Base-by-base conservation (phyloP, 2,329 filamentous ascomycete species). In the Mycosphaerella sp. region DNA sequence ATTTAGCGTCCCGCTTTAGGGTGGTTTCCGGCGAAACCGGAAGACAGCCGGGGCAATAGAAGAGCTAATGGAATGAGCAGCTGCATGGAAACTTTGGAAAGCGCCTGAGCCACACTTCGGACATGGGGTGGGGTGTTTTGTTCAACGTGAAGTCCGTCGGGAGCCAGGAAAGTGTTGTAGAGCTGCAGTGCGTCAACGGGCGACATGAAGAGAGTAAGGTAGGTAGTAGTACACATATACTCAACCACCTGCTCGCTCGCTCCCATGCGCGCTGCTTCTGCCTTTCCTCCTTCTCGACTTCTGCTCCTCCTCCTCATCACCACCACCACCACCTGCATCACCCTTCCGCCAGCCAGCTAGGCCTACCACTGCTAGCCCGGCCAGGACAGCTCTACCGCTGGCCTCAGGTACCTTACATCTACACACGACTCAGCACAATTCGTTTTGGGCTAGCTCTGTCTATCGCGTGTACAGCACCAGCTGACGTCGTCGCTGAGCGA, bases 111-210 rank as follows among this genome's bases (percentile, higher is more conserved):
- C 49, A 17, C 34, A 17, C 34, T 32, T 58, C 51, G 51, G 56
- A 54, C 32, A 50, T 56, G 42, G 47, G 21, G 21, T 25, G 21
- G 21, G 21, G 41, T 28, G 17, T 25, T 40, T 27, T 21, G 53
- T 59, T 54, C 56, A 59, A 56, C 53, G 51, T 46, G 56, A 56
- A 53, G 41, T 44, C 53, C 56, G 49, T 54, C 54, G 51, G 53
- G 53, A 44, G 46, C 35, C 49, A 50, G 46, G 44, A 56, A 53
- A 51, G 47, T 50, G 34, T 50, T 50, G 53, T 49, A 44, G 44
- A 54, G 52, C 36, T 18, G 42, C 13, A n/a, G 30, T 34, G 30
- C 30, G 44, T 41, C 25, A 49, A 41, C 27, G 25, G 45, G 37
- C 45, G 37, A 41, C 27, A 25, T 37, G 37, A 37, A 28, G 34